Percentiles rank a stretch among this genome's conserved stretches.
These are phyloP conservation scores for Picochlorum sp. DNA, from an alignment of 139 green algal species.

Conservation along the genomic window DNA sequence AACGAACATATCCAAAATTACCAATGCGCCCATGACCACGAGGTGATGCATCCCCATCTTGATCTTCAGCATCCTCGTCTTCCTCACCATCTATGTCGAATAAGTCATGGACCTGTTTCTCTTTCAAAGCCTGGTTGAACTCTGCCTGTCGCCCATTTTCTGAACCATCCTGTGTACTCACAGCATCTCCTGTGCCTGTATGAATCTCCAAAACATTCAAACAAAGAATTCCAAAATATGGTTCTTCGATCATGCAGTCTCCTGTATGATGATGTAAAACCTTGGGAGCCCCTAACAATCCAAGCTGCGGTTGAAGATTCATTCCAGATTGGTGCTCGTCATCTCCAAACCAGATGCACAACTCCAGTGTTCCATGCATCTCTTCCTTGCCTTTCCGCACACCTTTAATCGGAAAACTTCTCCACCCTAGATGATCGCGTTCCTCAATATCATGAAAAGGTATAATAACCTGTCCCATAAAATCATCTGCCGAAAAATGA, in stretches of 20 bases:
- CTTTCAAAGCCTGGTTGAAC: neutral
- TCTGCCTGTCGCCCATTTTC: no score
- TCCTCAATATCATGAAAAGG: neutral
- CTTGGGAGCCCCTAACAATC: neutral
- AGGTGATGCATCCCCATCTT: neutral
- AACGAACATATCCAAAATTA: neutral
- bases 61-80: neutral
- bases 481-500: constrained; percentile 25
- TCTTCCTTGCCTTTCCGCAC: neutral
- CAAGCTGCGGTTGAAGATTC: neutral
- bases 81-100: neutral
- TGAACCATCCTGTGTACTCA: no score
- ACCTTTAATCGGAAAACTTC: constrained; percentile 1
- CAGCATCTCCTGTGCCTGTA: no score
- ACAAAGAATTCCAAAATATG: constrained; percentile 4
- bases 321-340: neutral
- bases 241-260: constrained; percentile 2
- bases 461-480: constrained; percentile 24
- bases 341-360: neutral
- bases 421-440: neutral
- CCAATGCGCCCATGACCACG: neutral
- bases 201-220: constrained; percentile 2
- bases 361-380: neutral
- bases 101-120: neutral
- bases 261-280: constrained; percentile 3